Conservation (phyloP, 2,329 filamentous ascomycete genomes). For the Curvularia sp. region DNA sequence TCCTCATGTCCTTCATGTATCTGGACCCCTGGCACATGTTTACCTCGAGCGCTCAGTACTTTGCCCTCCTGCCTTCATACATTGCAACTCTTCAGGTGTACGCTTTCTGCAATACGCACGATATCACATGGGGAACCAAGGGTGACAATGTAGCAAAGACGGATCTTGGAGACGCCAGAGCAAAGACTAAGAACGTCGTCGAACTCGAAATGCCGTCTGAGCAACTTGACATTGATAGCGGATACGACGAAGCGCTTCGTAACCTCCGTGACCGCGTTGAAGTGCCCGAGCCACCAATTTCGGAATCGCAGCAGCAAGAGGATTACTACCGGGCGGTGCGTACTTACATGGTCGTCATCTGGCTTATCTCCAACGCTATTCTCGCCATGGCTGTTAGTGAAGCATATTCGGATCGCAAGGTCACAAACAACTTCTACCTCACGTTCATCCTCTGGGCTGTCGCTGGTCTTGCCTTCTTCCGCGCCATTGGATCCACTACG, state of each 20-base stretch:
- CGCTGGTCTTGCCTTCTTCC: slow-evolving; percentile 83
- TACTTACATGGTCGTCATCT: slow-evolving; percentile 96
- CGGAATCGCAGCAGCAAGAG: slow-evolving; percentile 87
- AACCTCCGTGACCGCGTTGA: slow-evolving; percentile 94
- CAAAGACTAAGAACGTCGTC: slow-evolving; percentile 76
- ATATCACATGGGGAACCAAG: slow-evolving; percentile 98
- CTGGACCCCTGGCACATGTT: slow-evolving; percentile 99
- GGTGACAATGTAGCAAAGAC: slow-evolving; percentile 95
- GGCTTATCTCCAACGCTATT: slow-evolving; percentile 91
- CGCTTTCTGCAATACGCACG: slow-evolving; percentile 98
- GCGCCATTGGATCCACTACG: slow-evolving; percentile 79
- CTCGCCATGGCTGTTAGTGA: slow-evolving; percentile 93
- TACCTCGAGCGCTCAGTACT: slow-evolving; percentile 89
- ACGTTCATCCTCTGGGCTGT: slow-evolving; percentile 94
- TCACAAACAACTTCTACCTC: slow-evolving; percentile 87
- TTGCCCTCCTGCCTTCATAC: slow-evolving; percentile 87
- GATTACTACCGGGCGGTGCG: slow-evolving; percentile 98
- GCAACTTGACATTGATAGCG: slow-evolving; percentile 96
- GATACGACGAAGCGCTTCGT: slow-evolving; percentile 94
- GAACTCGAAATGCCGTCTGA: slow-evolving; percentile 98
- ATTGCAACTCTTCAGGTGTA: slow-evolving; percentile 98
- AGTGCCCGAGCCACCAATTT: slow-evolving; percentile 67
- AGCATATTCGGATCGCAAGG: slow-evolving; percentile 73
- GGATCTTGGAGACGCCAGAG: slow-evolving; percentile 85
- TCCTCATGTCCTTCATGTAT: slow-evolving; percentile 95